These are phyloP conservation scores for Stygiomarasmius scandens DNA, from an alignment of 1,284 basidiomycete species.

Conservation along the genomic window DNA sequence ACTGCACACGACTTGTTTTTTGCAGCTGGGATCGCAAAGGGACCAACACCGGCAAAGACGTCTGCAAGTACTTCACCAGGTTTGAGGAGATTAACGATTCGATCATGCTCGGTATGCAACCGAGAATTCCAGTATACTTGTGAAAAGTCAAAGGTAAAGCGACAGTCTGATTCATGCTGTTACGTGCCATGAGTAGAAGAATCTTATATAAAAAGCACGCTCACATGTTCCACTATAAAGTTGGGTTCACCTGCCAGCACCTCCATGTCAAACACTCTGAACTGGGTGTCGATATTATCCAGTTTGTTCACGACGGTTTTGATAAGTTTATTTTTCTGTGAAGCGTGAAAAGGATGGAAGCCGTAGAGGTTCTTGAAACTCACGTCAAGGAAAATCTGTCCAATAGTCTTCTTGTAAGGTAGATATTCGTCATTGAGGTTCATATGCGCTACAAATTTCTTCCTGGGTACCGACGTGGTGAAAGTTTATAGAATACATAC, in stretches of 20 bases:
- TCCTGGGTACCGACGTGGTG: neutral
- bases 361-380: conserved; percentile 31
- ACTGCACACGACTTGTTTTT: conserved; percentile 84
- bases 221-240: conserved; percentile 85
- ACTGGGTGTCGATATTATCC: conserved; percentile 84
- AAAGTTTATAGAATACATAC: conserved; percentile 40
- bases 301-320: conserved; percentile 97
- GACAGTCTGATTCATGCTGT: conserved; percentile 83
- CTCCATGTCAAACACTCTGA: conserved; percentile 97
- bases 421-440: conserved; percentile 92
- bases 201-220: conserved; percentile 26
- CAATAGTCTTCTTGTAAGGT: conserved; percentile 90
- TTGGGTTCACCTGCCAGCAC: conserved; percentile 89
- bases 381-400: conserved; percentile 89
- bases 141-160: conserved; percentile 93
- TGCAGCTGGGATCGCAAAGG: conserved; percentile 92
- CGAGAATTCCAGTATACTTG: conserved; percentile 99
- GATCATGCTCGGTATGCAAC: conserved; percentile 88
- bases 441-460: conserved; percentile 63
- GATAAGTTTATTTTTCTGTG: conserved; percentile 81
- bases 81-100: conserved; percentile 74
- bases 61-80: conserved; percentile 84
- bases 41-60: conserved; percentile 97
- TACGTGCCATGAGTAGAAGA: conserved; percentile 11
- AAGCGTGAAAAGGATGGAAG: neutral